Conservation (phyloP, 2,329 filamentous ascomycete species). For the Ophiostoma populinum region DNA sequence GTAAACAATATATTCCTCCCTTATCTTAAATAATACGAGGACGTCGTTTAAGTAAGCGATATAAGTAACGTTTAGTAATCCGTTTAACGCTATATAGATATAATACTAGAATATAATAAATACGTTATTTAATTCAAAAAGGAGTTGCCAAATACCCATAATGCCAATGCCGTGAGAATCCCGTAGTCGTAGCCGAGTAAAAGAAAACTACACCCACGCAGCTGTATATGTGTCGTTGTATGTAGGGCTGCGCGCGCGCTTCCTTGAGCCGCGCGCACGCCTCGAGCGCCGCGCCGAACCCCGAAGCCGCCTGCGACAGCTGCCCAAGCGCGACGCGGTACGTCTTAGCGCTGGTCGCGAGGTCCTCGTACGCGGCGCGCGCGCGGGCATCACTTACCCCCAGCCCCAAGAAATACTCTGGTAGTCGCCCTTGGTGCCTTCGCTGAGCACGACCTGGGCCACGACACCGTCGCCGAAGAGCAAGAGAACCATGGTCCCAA, state of each 20-base stretch:
- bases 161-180: too few species aligned
- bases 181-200: too few species aligned
- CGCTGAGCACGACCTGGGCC: constrained; percentile 48
- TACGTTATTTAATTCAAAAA: too few species aligned
- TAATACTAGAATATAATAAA: too few species aligned
- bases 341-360: constrained; percentile 42
- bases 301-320: constrained; percentile 42
- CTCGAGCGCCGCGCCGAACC: constrained; percentile 48
- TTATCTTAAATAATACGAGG: too few species aligned
- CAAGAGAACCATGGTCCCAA: constrained; percentile 49
- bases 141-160: too few species aligned
- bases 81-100: too few species aligned
- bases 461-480: constrained; percentile 56
- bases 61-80: too few species aligned
- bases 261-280: constrained; percentile 52
- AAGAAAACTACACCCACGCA: too few species aligned
- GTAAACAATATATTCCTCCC: too few species aligned
- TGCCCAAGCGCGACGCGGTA: constrained; percentile 45
- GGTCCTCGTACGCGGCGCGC: constrained; percentile 43
- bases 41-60: too few species aligned
- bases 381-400: constrained; percentile 38
- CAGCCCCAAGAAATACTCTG: constrained; percentile 33
- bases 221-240: too few species aligned
- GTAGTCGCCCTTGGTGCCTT: constrained; percentile 27
- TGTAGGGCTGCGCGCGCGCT: constrained; percentile 40